These are phyloP conservation scores for Umbilicus rupestris DNA, from an alignment of 164 flowering plant species.

Conservation along the genomic window DNA sequence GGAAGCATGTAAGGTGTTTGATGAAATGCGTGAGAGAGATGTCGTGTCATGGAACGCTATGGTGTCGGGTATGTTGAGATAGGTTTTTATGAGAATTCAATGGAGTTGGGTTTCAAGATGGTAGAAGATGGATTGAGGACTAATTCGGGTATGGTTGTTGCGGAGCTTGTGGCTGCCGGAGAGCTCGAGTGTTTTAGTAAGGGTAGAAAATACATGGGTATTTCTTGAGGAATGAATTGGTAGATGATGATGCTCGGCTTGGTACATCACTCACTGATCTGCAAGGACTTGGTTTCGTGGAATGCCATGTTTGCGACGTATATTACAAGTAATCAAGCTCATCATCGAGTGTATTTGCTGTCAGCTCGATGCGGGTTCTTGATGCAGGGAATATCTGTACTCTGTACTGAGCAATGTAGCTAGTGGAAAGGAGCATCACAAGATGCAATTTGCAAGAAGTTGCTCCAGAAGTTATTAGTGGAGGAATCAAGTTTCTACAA, in stretches of 20 bases:
- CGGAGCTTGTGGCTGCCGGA: constrained; percentile 30
- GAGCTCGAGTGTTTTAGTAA: constrained; percentile 18
- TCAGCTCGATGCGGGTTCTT: no score
- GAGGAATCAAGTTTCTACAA: no score
- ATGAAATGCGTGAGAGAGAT: constrained; percentile 26
- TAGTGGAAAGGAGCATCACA: no score
- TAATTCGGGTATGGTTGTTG: constrained; percentile 37
- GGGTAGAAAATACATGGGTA: constrained; percentile 36
- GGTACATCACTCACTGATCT: constrained; percentile 44
- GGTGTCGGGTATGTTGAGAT: constrained; percentile 26
- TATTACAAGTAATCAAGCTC: constrained; percentile 20
- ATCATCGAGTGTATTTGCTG: no score
- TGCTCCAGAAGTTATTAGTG: no score
- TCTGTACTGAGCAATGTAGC: no score
- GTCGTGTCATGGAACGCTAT: constrained; percentile 43
- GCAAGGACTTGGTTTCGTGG: constrained; percentile 65
- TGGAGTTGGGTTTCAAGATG: constrained; percentile 26
- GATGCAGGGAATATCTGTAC: no score
- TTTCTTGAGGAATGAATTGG: constrained; percentile 39
- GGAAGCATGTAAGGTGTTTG: constrained; percentile 33
- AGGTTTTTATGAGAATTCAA: constrained; percentile 24
- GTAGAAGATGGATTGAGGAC: constrained; percentile 21
- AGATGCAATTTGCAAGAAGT: no score
- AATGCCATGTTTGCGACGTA: constrained; percentile 47
- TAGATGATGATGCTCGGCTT: constrained; percentile 26